phyloP scores from a whole-genome alignment of 31 red algal genomes.

The Porphyra umbilicalis region DNA sequence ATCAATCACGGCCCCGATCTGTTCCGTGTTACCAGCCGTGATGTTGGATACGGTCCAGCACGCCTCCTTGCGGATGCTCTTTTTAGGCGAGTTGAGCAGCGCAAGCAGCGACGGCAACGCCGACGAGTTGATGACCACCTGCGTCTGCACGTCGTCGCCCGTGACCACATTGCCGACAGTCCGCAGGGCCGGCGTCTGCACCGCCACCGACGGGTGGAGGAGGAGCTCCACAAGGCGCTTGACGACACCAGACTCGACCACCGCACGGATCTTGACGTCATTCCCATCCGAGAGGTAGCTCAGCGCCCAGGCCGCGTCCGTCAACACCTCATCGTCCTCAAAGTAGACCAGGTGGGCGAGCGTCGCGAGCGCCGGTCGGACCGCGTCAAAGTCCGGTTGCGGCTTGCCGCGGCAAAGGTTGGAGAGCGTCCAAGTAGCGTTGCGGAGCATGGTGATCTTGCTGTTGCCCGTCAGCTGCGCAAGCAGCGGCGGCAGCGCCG shows the following conservation, averaged over 20 bases:
- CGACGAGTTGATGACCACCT: conserved; percentile 79
- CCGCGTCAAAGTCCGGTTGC: conserved; percentile 58
- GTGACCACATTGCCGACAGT: conserved; percentile 95
- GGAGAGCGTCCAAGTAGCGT: conserved; percentile 92
- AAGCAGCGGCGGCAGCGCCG: conserved; percentile 77
- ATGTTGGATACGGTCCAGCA: conserved; percentile 99
- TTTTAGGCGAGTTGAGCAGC: conserved; percentile 79
- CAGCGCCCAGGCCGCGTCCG: conserved; percentile 94
- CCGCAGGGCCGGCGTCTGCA: conserved; percentile 76
- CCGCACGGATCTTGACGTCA: conserved; percentile 80
- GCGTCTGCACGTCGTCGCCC: conserved; percentile 92
- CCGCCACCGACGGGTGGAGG: conserved; percentile 47
- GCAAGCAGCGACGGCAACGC: conserved; percentile 62
- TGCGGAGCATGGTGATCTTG: conserved; percentile 84
- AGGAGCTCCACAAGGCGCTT: conserved; percentile 80
- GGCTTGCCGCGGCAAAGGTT: conserved; percentile 98
- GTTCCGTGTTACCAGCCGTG: conserved; percentile 90
- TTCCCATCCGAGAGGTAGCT: conserved; percentile 81
- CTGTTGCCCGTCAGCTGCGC: conserved; percentile 57
- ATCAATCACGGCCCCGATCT: conserved; percentile 84
- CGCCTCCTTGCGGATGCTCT: conserved; percentile 93
- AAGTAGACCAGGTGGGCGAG: conserved; percentile 64
- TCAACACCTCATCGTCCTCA: conserved; percentile 82
- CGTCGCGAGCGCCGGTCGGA: conserved; percentile 62
- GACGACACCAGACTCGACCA: conserved; percentile 85